phyloP scores from a whole-genome alignment of 139 green algal genomes.

The Picochlorum costavermella region DNA sequence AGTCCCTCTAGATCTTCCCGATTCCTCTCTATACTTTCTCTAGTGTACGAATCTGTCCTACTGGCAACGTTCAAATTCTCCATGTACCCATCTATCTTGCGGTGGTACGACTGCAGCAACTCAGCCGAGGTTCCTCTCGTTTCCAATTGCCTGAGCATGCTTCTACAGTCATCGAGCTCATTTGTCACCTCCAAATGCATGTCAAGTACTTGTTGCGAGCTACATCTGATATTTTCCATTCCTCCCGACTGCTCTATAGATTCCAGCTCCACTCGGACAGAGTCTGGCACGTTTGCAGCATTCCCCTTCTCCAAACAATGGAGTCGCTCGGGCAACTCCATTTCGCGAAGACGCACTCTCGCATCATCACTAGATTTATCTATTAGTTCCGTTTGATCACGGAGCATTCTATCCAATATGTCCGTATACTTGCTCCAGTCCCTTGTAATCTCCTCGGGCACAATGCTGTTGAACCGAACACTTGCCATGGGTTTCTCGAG shows the following conservation, averaged over 20 bases:
- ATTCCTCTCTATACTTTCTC: constrained; percentile 37
- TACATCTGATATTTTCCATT: constrained; percentile 52
- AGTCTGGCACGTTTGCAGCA: constrained; percentile 51
- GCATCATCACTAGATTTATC: constrained; percentile 71
- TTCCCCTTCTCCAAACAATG: constrained; percentile 47
- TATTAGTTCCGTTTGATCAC: constrained; percentile 50
- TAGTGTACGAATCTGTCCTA: constrained; percentile 55
- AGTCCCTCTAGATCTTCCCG: constrained; percentile 40
- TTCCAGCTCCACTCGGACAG: constrained; percentile 65
- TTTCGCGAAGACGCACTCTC: constrained; percentile 57
- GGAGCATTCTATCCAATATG: constrained; percentile 72
- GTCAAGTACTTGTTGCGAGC: constrained; percentile 43
- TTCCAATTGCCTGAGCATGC: constrained; percentile 49
- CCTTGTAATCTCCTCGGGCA: constrained; percentile 70
- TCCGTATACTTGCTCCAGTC: constrained; percentile 75
- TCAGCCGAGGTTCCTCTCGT: constrained; percentile 42
- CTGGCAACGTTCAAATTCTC: constrained; percentile 57
- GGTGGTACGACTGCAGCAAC: constrained; percentile 53
- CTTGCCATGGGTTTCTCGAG: neutral
- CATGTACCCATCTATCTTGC: constrained; percentile 56
- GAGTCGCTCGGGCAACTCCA: constrained; percentile 50
- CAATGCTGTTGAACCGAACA: constrained; percentile 53
- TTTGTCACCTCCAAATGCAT: constrained; percentile 40
- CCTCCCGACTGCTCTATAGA: constrained; percentile 64
- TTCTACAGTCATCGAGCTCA: constrained; percentile 49